Evolutionary conservation across 163 green algal genomes (phyloP), one percentile per base, ranked within the genome.

Genomic region (Scenedesmus sp.): DNA sequence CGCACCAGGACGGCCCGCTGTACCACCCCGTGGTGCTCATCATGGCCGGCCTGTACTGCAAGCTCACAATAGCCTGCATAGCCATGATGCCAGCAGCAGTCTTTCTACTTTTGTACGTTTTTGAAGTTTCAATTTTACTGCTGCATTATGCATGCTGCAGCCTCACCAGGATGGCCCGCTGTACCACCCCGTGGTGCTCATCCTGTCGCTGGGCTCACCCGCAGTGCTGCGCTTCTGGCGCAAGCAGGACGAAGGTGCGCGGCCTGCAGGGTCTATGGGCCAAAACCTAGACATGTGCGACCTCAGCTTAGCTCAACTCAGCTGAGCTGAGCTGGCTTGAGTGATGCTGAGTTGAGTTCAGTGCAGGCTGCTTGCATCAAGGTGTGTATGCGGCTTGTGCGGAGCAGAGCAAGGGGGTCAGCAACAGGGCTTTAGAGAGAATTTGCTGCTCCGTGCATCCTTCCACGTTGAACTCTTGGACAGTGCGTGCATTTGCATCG

Each of bases 151-250:
- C 52, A 46, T 86, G 79, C 26, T 77, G 46, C 90, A 97, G 96
- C 88, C 96, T 0, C 96, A 98, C 88, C 93, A 98, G 88, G 97
- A 98, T 90, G 97, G 97, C 7, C 97, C 97, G 0, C 84, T 96
- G 6, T 98, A 98, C 79, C 89, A 93, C 83, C 95, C 97, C 34
- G 95, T 94, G 13, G 97, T 98, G n/a, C 94, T 88, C 84, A 98
- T 98, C 74, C 76, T 98, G 1, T 96, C 93, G 0, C 87, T 98
- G 46, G 95, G 92, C 0, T 91, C 88, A 12, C 94, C 96, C 4
- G 94, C 95, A 16, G 95, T 98, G 52, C 94, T 98, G 46, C 91
- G 94, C 18, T 98, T 98, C 93, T 93, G 82, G 20, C 84, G 90
- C 9, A 98, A 97, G 74, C 82, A 74, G 57, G n/a, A 57, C 13